Evolutionary conservation across 441 rosid genomes (phyloP), one percentile per base, ranked within the genome.

Genomic region (Populus hybrid): DNA sequence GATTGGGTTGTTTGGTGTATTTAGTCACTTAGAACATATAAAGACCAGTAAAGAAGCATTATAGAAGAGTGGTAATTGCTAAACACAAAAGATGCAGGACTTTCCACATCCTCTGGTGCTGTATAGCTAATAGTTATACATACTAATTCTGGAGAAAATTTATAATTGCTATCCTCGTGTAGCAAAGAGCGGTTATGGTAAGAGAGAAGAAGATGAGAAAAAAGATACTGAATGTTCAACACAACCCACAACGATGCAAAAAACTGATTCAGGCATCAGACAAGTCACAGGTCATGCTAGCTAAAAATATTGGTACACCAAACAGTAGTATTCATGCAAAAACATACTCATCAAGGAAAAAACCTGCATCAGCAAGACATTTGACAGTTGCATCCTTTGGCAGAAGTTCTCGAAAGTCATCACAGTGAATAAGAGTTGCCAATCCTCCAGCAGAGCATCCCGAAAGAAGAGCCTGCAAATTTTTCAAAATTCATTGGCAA

Each of bases 381-480:
- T 95, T 95, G 77, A 95, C 94, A 77, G 85, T 75, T 34, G 87
- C 89, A 69, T 80, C 87, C 84, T 91, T 91, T 0, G 97, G 94
- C 82, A 95, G 70, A 84, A 63, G 90, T 74, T 89, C 88, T 57
- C 84, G 85, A 81, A 91, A 95, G 80, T 87, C 82, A 77, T 95
- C 97, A 67, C 98, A 95, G 72, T 95, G 98, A 80, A 94, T 89
- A 73, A 93, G 88, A 73, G 98, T 75, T 65, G 99, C 97, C 88
- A 95, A 87, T 26, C 94, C 98, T 73, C 99, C 99, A 61, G 99
- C 98, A 82, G 99, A 95, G 85, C 99, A 90, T 83, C 99, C 99
- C 73, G 98, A 71, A 76, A 95, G 97, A 83, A 93, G 83, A 66
- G 95, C 98, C 99, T 94, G 86, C 84, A 76, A 69, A 80, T 50